Evolutionary conservation across 2,329 filamentous ascomycete species (phyloP).

Genomic region (Talaromyces sp.): DNA sequence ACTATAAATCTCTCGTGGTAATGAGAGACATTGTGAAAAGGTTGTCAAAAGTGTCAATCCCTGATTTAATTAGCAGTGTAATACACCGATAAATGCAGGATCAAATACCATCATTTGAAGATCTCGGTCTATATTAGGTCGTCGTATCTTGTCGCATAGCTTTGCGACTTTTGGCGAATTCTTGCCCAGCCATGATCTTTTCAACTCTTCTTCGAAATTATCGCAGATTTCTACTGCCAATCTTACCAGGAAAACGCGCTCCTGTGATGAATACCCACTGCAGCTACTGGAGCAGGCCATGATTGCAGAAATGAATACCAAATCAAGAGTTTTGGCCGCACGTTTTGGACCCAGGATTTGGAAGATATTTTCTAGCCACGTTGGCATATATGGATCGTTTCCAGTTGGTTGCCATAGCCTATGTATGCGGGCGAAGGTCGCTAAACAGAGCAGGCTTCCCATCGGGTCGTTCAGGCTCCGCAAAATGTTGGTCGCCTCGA

Average conservation of each 20-base stretch:
- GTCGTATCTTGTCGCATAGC: conserved; percentile 32
- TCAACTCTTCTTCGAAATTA: conserved; percentile 28
- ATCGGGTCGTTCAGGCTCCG: conserved; percentile 35
- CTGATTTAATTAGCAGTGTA: conserved; percentile 16
- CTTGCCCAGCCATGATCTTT: conserved; percentile 26
- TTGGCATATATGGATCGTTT: conserved; percentile 15
- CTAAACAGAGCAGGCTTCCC: conserved; percentile 38
- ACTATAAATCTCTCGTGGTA: conserved; percentile 23
- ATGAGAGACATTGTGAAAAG: conserved; percentile 18
- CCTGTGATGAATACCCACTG: conserved; percentile 18
- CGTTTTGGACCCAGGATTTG: conserved; percentile 37
- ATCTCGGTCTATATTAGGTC: conserved; percentile 21
- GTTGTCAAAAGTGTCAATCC: conserved; percentile 27
- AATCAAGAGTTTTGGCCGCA: conserved; percentile 35
- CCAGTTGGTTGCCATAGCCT: conserved; percentile 13
- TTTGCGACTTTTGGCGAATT: conserved; percentile 32
- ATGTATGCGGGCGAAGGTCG: conserved; percentile 32
- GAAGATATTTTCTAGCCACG: conserved; percentile 31
- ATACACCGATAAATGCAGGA: not conserved
- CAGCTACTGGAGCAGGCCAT: conserved; percentile 35
- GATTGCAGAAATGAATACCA: conserved; percentile 36
- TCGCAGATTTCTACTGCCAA: conserved; percentile 32
- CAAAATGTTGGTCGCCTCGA: conserved; percentile 32
- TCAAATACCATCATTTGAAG: conserved; percentile 30
- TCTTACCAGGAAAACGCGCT: conserved; percentile 30